These are phyloP conservation scores for Mycena olivaceomarginata DNA, from an alignment of 768 basidiomycete species.

Conservation along the genomic window DNA sequence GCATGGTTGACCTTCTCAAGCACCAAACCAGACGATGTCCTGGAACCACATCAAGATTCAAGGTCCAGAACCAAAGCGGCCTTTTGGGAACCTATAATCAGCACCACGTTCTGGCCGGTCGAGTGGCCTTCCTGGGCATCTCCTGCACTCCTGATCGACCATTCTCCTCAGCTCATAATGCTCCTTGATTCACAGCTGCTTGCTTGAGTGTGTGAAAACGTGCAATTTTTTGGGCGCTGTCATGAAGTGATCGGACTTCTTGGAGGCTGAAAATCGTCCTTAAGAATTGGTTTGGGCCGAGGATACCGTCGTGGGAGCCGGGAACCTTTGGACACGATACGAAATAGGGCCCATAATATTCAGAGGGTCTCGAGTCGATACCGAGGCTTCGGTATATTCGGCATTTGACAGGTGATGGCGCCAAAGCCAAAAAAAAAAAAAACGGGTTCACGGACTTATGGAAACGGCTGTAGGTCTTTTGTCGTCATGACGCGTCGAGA, in stretches of 20 bases:
- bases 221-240: background rate
- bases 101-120: too few species aligned
- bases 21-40: too few species aligned
- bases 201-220: too few species aligned
- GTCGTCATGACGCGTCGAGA: slow-evolving; percentile 14
- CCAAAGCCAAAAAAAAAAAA: background rate
- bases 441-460: background rate
- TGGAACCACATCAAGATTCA: too few species aligned
- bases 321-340: background rate
- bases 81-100: too few species aligned
- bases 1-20: too few species aligned
- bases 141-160: too few species aligned
- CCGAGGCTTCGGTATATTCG: background rate
- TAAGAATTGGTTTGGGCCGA: background rate
- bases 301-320: background rate
- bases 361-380: background rate
- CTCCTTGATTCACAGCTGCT: too few species aligned
- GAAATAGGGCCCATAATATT: background rate
- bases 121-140: too few species aligned
- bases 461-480: slow-evolving; percentile 2
- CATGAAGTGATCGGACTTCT: too few species aligned
- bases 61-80: too few species aligned
- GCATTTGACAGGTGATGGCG: background rate
- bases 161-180: too few species aligned
- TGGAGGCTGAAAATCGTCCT: background rate